Percentiles rank a stretch among this genome's conserved stretches.
Evolutionary conservation across 2,329 filamentous ascomycete species (phyloP).

Genomic region (Macrophomina pseudophaseolina): DNA sequence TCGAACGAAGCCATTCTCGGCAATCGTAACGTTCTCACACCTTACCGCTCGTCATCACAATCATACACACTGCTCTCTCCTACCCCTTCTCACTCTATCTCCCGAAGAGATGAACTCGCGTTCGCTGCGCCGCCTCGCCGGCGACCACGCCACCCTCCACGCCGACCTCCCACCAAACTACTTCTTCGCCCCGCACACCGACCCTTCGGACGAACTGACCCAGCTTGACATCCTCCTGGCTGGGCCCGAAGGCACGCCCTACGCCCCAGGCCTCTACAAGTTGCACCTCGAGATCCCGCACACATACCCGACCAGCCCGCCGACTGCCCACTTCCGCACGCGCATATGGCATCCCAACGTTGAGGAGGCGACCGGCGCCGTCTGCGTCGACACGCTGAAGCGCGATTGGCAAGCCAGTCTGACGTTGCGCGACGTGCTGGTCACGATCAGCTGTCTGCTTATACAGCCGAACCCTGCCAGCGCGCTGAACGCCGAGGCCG

Average conservation of each 20-base stretch:
- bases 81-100: not conserved
- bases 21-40: not conserved
- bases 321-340: slow-evolving; percentile 65
- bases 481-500: slow-evolving; percentile 66
- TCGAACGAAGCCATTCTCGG: not conserved
- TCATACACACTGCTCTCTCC: not conserved
- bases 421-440: slow-evolving; percentile 63
- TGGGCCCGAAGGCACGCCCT: slow-evolving; percentile 65
- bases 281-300: slow-evolving; percentile 64
- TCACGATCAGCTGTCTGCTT: slow-evolving; percentile 65
- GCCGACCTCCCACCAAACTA: slow-evolving; percentile 65
- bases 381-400: slow-evolving; percentile 70
- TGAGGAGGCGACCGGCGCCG: slow-evolving; percentile 64
- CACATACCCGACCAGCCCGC: slow-evolving; percentile 58
- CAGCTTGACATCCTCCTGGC: slow-evolving; percentile 63
- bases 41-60: not conserved
- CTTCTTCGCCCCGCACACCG: slow-evolving; percentile 55
- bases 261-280: slow-evolving; percentile 63
- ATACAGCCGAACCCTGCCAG: slow-evolving; percentile 69
- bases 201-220: slow-evolving; percentile 54
- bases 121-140: slow-evolving; percentile 62
- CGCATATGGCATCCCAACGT: slow-evolving; percentile 70
- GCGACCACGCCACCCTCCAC: slow-evolving; percentile 64
- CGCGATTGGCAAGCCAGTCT: slow-evolving; percentile 65
- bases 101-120: slow-evolving; percentile 46